Evolutionary conservation across 495 filamentous ascomycete genomes (phyloP), one percentile per base, ranked within the genome.

Genomic region (Penicillium manginii): DNA sequence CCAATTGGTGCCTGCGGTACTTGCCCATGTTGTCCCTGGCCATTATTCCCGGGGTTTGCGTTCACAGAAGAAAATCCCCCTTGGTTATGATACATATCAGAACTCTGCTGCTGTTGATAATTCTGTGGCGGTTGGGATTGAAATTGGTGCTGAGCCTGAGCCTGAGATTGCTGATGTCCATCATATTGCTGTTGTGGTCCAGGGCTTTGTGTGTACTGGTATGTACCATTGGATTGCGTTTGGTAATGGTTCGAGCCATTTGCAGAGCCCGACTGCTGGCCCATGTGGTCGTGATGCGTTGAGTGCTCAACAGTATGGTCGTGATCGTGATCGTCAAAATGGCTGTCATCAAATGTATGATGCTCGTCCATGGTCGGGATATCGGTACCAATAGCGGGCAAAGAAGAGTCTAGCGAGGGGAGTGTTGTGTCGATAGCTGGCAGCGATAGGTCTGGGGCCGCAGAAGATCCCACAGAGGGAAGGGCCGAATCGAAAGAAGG

Each of bases 1-100:
- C 77, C 77, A 37, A 80, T 80, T 3, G 76, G 71, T 19, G 76
- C 76, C 52, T 80, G 77, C 37, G 72, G 75, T 2, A 78, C 63
- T 42, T 77, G 74, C 11, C 68, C 72, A 7, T 63, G 58, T 50
- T 78, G 73, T 45, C 73, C 70, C 50, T 75, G 73, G 21, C 57
- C 62, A 50, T 63, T 57, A 40, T 64, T 67, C 21, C 54, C 59
- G 19, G 67, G 53, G 29, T 63, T 60, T 23, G 67, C 50, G 35
- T 67, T 70, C 52, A 71, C 66, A 2, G 66, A 52, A 8, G 66
- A 52, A 62, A 72, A 57, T 33, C 63, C 53, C 40, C 59, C 49
- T 55, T 71, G 62, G 58, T 66, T 73, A 48, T 76, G 67, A 54
- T 78, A 78, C 66, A 73, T 68, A 17, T 75, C 75, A 0, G 63